Base-by-base conservation (phyloP, 2,329 filamentous ascomycete species). In the Penicillium oxalicum region DNA sequence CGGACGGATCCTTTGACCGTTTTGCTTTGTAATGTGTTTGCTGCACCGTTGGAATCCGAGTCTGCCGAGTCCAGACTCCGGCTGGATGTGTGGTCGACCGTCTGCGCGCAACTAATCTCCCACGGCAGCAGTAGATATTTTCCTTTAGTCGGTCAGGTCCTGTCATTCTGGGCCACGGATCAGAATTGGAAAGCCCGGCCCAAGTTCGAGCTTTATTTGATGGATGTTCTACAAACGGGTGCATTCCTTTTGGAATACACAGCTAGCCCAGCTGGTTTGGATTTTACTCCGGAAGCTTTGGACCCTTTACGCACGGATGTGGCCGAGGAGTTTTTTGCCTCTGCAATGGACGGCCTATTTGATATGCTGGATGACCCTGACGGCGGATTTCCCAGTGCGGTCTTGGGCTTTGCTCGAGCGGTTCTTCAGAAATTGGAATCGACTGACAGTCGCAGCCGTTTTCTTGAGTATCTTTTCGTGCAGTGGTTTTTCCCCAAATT, bases 401-500 rank as follows among this genome's bases (percentile, higher is more conserved):
- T 93, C 18, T 73, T 96, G 62, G 86, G 90, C 63, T 80, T 98
- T 57, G 87, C 88, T 55, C 88, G 86, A 66, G 88, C 89, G 54
- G 88, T 96, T 51, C 73, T 95, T 39, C 78, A 79, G 50, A 90
- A 90, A 61, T 74, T 95, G 51, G 72, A 77, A 33, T 83, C 88
- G 55, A 78, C 78, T 56, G 84, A 86, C 57, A 81, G 81, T 55
- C 82, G 87, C 53, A 84, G 87, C 56, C 82, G 81, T 57, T 89
- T 89, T 35, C 82, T 89, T 53, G 83, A 83, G 58, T 94, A 91
- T 74, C 80, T 97, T 56, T 84, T 96, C 54, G 88, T 86, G 61
- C 87, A 91, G 64, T 98, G 91, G 83, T 84, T 96, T 53, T 95
- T 97, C 67, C 87, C 89, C 54, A 85, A 86, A 44, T 96, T 93